phyloP scores from a whole-genome alignment of 2,329 filamentous ascomycete species.

The Pseudopithomyces chartarum region DNA sequence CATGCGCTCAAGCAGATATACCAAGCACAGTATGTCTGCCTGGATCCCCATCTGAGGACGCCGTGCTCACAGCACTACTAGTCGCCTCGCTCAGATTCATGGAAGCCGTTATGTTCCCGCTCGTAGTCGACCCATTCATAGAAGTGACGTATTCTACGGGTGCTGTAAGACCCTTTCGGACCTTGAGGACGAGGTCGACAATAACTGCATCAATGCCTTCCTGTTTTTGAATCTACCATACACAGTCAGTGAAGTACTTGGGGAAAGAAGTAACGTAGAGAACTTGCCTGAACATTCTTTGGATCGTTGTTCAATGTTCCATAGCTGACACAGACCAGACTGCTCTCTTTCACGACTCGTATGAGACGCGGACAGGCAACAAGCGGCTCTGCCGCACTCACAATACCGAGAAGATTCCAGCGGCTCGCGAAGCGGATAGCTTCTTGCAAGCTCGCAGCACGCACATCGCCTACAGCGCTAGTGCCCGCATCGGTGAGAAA shows the following conservation, averaged over 20 bases:
- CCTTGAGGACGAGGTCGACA: constrained; percentile 91
- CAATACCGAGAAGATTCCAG: constrained; percentile 93
- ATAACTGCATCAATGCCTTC: constrained; percentile 98
- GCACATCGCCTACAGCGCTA: constrained; percentile 81
- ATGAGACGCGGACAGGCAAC: constrained; percentile 89
- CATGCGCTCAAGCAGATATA: neutral
- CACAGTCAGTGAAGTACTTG: constrained; percentile 4
- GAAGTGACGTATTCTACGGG: constrained; percentile 10
- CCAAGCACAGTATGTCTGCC: neutral
- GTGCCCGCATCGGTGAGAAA: constrained; percentile 91
- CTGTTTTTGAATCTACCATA: constrained; percentile 77
- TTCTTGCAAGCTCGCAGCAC: constrained; percentile 90
- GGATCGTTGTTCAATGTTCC: constrained; percentile 89
- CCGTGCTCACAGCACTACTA: constrained; percentile 7
- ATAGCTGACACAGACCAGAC: constrained; percentile 93
- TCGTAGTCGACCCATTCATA: constrained; percentile 16
- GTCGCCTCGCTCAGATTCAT: constrained; percentile 3
- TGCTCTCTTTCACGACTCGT: constrained; percentile 90
- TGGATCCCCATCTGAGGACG: constrained; percentile 7
- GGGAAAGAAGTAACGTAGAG: neutral
- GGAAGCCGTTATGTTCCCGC: constrained; percentile 2
- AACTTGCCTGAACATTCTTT: constrained; percentile 77
- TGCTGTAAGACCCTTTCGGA: constrained; percentile 83
- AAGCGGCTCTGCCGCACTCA: constrained; percentile 84
- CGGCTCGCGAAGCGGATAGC: constrained; percentile 91